These are phyloP conservation scores for Sugiyamaella paludigena DNA, from an alignment of 1,139 yeast species.

Conservation along the genomic window DNA sequence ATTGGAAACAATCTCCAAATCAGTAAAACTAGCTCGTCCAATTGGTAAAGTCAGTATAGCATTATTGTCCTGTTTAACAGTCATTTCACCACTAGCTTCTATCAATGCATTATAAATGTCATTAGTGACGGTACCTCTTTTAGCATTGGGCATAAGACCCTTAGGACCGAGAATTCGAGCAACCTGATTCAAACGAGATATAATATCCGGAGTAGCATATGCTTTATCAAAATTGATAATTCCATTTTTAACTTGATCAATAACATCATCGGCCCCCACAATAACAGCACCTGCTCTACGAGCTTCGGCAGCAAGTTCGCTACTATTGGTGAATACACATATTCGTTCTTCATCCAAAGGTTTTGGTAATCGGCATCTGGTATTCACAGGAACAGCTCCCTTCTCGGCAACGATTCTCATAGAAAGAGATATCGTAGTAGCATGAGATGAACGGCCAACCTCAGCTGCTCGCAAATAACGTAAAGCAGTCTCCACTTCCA, in stretches of 20 bases:
- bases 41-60: constrained; percentile 57
- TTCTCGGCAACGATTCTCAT: constrained; percentile 71
- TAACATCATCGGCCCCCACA: constrained; percentile 71
- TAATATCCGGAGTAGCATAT: constrained; percentile 82
- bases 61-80: constrained; percentile 64
- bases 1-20: constrained; percentile 70
- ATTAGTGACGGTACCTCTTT: constrained; percentile 83
- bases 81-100: constrained; percentile 61
- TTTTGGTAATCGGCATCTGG: constrained; percentile 73
- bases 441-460: constrained; percentile 72
- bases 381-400: constrained; percentile 74
- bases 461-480: constrained; percentile 83
- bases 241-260: constrained; percentile 61
- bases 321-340: constrained; percentile 64
- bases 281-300: constrained; percentile 54
- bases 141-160: constrained; percentile 84
- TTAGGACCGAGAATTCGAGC: constrained; percentile 84
- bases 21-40: constrained; percentile 77
- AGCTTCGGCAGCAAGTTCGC: constrained; percentile 53
- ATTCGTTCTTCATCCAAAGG: constrained; percentile 63
- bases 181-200: constrained; percentile 55
- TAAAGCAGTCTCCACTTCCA: constrained; percentile 71
- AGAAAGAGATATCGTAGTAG: constrained; percentile 66
- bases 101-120: constrained; percentile 55
- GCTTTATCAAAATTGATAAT: constrained; percentile 69